These are phyloP conservation scores for Arxiozyma slooffiae DNA, from an alignment of 1,139 yeast species.

Conservation along the genomic window DNA sequence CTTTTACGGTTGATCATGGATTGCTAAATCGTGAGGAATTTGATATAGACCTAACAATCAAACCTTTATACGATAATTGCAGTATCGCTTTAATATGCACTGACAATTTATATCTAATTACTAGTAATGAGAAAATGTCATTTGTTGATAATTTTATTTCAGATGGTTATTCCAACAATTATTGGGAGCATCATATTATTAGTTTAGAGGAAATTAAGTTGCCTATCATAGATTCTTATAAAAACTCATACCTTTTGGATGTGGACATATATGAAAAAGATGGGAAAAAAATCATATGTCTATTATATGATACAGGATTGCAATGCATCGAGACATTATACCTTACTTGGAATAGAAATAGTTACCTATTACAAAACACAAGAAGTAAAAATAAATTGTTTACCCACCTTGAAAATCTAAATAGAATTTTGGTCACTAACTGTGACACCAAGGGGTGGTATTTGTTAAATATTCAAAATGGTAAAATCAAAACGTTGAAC, in stretches of 20 bases:
- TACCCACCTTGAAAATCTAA: constrained; percentile 17
- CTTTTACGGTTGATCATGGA: background rate
- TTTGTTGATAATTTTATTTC: background rate
- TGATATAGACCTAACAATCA: background rate
- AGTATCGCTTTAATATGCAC: background rate
- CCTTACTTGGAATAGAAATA: constrained; percentile 17
- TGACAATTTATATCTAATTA: background rate
- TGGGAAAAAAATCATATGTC: constrained; percentile 8
- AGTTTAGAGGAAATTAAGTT: background rate
- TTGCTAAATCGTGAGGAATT: background rate
- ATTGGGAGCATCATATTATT: background rate
- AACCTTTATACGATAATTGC: background rate
- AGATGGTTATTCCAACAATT: background rate
- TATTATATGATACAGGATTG: constrained; percentile 19
- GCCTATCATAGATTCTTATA: background rate
- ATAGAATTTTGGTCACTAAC: constrained; percentile 22
- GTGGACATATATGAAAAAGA: constrained; percentile 2
- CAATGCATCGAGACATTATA: constrained; percentile 15
- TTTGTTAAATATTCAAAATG: constrained; percentile 22
- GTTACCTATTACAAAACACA: constrained; percentile 20
- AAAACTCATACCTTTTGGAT: background rate
- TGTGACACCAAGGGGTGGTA: constrained; percentile 19
- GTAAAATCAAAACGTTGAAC: constrained; percentile 15
- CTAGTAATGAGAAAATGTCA: too few relatives aligned
- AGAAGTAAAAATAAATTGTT: constrained; percentile 18